Evolutionary conservation across 176 grass and related monocot species (phyloP).

Genomic region (Carex cristatella): DNA sequence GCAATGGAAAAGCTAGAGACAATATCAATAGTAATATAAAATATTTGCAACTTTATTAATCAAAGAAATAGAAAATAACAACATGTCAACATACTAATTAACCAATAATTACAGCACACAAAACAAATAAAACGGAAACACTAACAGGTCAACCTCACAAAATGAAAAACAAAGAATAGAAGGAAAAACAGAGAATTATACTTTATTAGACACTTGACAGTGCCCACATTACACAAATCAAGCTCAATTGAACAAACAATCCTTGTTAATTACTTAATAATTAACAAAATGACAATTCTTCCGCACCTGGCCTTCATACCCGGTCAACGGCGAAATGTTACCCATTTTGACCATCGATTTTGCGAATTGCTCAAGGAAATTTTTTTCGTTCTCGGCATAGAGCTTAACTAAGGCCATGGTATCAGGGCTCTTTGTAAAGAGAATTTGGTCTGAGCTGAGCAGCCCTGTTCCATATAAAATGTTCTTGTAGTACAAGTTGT

Average conservation of each 20-base stretch:
- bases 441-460: constrained; percentile 38
- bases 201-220: background rate
- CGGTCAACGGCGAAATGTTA: constrained; percentile 27
- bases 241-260: background rate
- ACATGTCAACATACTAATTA: too few species aligned
- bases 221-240: background rate
- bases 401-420: constrained; percentile 27
- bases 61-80: background rate
- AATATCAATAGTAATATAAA: background rate
- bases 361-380: constrained; percentile 37
- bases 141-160: background rate
- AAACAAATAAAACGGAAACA: constrained; percentile 3
- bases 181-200: background rate
- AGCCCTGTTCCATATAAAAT: constrained; percentile 33
- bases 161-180: background rate
- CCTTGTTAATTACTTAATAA: constrained; percentile 17
- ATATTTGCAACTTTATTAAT: constrained; percentile 3
- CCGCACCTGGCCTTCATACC: constrained; percentile 24
- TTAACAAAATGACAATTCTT: constrained; percentile 40
- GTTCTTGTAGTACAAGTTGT: constrained; percentile 53
- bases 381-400: constrained; percentile 16
- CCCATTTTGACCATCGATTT: constrained; percentile 51
- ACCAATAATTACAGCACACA: background rate
- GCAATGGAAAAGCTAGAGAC: background rate
- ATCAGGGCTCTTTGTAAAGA: constrained; percentile 23